Base-by-base conservation (phyloP, 192 early-diverging fungal species). In the Lobulomyces angularis region DNA sequence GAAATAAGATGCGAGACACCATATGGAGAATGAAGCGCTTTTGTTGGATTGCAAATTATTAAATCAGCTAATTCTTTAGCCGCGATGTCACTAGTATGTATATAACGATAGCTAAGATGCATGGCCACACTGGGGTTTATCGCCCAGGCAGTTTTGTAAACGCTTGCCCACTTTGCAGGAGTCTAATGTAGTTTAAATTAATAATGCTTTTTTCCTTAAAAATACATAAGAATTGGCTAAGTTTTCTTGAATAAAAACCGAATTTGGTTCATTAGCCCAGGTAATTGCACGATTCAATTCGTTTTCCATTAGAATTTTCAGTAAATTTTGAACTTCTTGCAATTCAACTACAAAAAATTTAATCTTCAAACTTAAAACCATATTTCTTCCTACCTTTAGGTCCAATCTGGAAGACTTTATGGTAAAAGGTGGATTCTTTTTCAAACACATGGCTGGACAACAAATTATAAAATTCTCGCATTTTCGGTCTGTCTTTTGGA, bases 261-360 rank as follows among this genome's bases (percentile, higher is more conserved):
- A 45, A 77, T 79, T 4, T 84, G 64, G 17, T 61, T 55, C 3
- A 59, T 35, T 0, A 88, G 84, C 63, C 92, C 95, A 96, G 1
- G 84, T 77, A 12, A 76, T 69, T 50, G 90, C 59, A 14, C 86
- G 77, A 33, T 71, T 66, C 35, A 96, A 55, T 54, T 98, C 95
- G 46, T 81, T 85, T 53, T 93, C 92, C 19, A 91, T 50, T 28
- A 98, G 68, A 27, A 98, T 47, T 26, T 88, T 52, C 21, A 98
- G 51, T 18, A 96, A 49, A 18, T 81, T 74, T 21, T 60, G 55
- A 0, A 55, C 67, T 18, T 67, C 62, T 5, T 23, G 8, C 8
- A 61, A 25, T 5, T 58, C 41, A 0, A 64, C 59, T 21, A 38
- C 6, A 4, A 42, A 6, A 50, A 53, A 25, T n/a, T 52, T 20